Evolutionary conservation across 345 rosid species (phyloP), one percentile per base, ranked within the genome.

Genomic region (Capsella bursapastoris): DNA sequence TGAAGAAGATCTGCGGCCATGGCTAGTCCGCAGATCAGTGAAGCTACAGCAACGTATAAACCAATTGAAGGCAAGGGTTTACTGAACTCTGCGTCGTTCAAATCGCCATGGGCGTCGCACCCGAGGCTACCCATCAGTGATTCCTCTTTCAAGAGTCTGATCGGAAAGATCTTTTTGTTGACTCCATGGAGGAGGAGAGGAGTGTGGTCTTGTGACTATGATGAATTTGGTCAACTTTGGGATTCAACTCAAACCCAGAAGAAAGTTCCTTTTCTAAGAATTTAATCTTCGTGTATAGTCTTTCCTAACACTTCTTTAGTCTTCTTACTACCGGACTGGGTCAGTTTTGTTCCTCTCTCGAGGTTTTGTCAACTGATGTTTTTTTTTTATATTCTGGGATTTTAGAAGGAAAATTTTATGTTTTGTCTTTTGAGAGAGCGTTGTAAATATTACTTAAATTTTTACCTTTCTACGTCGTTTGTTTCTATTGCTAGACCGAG

Each of bases 61-160:
- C 97, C 97, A 45, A 94, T 94, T 84, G 88, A 88, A 32, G 95
- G 98, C 71, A 89, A 45, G 25, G 98, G 97, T 76, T 82, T 81
- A 32, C 86, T 83, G 81, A 85, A 91, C 70, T 83, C 81, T 18
- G 80, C 76, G 45, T 83, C 87, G 64, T 89, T 82, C 53, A 91
- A 80, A 72, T 67, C 70, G 27, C 98, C 98, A 43, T 87, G 85
- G 16, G 72, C 44, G 77, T 79, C 69, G 82, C 98, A 94, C n/a
- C 98, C 96, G 1, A 80, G 72, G 70, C 65, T 81, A 40, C 64
- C 81, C 89, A 84, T 87, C 6, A 27, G 0, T 41, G 70, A 41
- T 31, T 32, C 2, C 48, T 43, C 48, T 43, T 15, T 8, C 67
- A 37, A 16, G 16, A 4, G 14, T 53, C 38, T 16, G 68, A 64